Evolutionary conservation across 495 filamentous ascomycete genomes (phyloP).

Genomic region (Staphylotrichum longicolle): DNA sequence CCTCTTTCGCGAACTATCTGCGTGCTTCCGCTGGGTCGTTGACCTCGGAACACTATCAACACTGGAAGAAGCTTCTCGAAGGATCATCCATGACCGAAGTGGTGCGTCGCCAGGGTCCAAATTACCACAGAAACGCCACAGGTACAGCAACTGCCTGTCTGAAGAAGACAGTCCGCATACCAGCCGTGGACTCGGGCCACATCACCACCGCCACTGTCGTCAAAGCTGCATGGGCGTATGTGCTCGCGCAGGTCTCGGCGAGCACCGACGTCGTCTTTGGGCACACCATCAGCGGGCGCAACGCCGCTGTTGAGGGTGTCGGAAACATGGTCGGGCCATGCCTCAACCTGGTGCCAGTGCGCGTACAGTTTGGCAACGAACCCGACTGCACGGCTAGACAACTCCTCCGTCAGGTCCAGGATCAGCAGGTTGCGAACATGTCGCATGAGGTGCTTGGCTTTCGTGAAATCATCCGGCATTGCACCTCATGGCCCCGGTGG

Average conservation of each 20-base stretch:
- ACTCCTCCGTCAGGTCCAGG: constrained; percentile 55
- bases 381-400: constrained; percentile 30
- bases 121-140: neutral
- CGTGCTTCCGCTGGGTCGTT: constrained; percentile 47
- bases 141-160: constrained; percentile 7
- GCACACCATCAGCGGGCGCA: constrained; percentile 55
- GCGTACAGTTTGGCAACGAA: constrained; percentile 45
- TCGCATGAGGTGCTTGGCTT: constrained; percentile 51
- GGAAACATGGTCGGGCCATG: constrained; percentile 50
- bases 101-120: constrained; percentile 22
- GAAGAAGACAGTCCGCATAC: constrained; percentile 22
- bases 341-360: constrained; percentile 59
- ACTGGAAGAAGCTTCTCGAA: constrained; percentile 52
- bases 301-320: constrained; percentile 51
- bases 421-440: constrained; percentile 54
- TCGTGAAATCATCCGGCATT: constrained; percentile 57
- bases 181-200: constrained; percentile 27
- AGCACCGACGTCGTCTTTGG: constrained; percentile 55
- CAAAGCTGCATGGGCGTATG: constrained; percentile 57
- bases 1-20: constrained; percentile 56
- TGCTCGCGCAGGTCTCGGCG: constrained; percentile 48
- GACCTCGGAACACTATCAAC: constrained; percentile 40
- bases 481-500: constrained; percentile 55
- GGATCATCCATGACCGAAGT: constrained; percentile 48
- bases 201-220: constrained; percentile 54